Evolutionary conservation across 2,329 filamentous ascomycete genomes (phyloP), one percentile per base, ranked within the genome.

Genomic region (Aspergillus unguis): DNA sequence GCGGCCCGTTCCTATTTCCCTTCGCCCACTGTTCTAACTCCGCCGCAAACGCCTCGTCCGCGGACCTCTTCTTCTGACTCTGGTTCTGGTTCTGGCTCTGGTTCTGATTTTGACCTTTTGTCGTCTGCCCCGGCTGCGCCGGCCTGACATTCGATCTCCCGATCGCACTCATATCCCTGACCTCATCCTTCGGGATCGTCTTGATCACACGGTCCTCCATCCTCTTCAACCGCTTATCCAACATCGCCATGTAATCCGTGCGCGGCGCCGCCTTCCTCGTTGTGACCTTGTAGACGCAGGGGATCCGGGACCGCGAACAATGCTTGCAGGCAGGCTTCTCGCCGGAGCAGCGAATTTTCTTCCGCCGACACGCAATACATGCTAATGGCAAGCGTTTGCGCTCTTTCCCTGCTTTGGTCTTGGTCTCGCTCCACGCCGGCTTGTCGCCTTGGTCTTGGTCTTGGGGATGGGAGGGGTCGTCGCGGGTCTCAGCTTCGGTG

Each of bases 201-300:
- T 96, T 96, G 74, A 97, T 95, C 57, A 97, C 94, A 52, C 92
- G 86, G 65, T 97, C 92, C 72, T 99, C 94, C 94, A 97, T 97
- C 52, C 92, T 82, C 77, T 95, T 96, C 60, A 97, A 72, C 48
- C 94, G 83, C 74, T 96, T 96, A 74, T 97, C 94, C 63, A 97
- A 76, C 91, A 97, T 97, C 38, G 92, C 91, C 94, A 97, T 97
- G 72, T 97, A 97, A 72, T 97, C 94, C 17, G 94, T 97, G 48
- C 94, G 82, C 2, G 94, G 94, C 3, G 92, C 91, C 1, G 92
- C 91, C 71, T 97, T 97, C 55, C 94, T 82, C 3, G 92, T 91
- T 0, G 92, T 97, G 54, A 96, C 90, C 67, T 97, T 97, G 80
- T 97, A 99, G 4, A 97, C 92, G 69, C 94, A 99, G 1, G 92